Evolutionary conservation across 805 yeast species (phyloP).

Genomic region (Suhomyces prunicola): DNA sequence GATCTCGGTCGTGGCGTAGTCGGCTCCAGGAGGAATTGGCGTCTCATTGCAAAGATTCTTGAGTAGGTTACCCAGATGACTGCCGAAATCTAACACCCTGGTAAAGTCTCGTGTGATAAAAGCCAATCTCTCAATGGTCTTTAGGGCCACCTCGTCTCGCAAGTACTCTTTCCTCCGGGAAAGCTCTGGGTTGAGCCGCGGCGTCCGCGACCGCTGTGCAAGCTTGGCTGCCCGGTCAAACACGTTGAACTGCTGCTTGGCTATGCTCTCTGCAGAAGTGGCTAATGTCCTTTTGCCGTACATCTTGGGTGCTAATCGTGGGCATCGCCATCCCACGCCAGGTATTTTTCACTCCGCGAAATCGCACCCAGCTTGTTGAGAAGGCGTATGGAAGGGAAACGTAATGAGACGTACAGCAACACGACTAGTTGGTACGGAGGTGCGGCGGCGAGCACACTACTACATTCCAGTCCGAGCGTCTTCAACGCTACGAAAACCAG

Average conservation of each 20-base stretch:
- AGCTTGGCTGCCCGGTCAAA: slow-evolving; percentile 64
- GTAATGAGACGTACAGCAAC: neutral
- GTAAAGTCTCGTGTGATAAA: slow-evolving; percentile 65
- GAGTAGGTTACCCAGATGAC: slow-evolving; percentile 65
- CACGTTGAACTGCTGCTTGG: slow-evolving; percentile 33
- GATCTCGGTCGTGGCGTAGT: slow-evolving; percentile 35
- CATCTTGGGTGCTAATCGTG: neutral
- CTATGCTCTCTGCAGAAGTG: slow-evolving; percentile 20
- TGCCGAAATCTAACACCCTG: slow-evolving; percentile 67
- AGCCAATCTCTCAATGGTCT: slow-evolving; percentile 72
- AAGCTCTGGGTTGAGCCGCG: slow-evolving; percentile 37
- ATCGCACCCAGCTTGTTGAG: neutral
- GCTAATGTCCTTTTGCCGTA: slow-evolving; percentile 19
- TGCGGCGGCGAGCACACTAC: neutral
- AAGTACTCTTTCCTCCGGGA: slow-evolving; percentile 66
- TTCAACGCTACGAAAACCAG: neutral
- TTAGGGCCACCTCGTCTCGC: slow-evolving; percentile 67
- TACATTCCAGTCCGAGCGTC: neutral
- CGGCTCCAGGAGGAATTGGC: slow-evolving; percentile 20
- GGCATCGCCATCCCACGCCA: neutral
- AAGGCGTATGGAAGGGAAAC: no score
- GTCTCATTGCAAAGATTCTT: slow-evolving; percentile 33
- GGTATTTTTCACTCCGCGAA: neutral
- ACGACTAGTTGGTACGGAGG: neutral
- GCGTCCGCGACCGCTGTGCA: slow-evolving; percentile 57